A percentile compares a stretch with the other conserved stretches of the same genome.
Conservation (phyloP, 139 green algal genomes). For the Chlorokybus atmophyticus region DNA sequence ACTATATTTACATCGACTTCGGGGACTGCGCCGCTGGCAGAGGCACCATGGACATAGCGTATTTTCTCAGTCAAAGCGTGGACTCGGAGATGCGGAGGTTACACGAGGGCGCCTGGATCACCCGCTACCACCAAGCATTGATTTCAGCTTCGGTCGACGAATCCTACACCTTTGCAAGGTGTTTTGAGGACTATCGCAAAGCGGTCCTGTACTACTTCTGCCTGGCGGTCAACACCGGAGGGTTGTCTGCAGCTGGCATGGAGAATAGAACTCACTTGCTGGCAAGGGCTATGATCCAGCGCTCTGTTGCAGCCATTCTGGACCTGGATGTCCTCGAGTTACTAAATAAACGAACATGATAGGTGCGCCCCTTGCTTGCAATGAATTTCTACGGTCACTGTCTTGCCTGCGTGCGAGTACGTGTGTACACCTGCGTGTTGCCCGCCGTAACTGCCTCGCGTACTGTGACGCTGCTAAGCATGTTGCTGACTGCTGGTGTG, state of each 20-base stretch:
- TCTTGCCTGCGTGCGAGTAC: too few relatives aligned
- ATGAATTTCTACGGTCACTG: too few relatives aligned
- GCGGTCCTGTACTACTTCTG: conserved; percentile 6
- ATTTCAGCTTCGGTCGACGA: background rate
- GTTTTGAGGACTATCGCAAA: conserved; percentile 5
- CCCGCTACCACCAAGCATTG: background rate
- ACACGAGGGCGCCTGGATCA: background rate
- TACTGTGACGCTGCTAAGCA: too few relatives aligned
- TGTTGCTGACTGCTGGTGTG: too few relatives aligned
- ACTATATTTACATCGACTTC: conserved; percentile 13
- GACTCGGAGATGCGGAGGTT: conserved; percentile 1
- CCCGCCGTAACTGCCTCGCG: too few relatives aligned
- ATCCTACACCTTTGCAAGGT: background rate
- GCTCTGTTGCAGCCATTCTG: conserved; percentile 6
- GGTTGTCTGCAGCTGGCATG: background rate
- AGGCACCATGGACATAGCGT: conserved; percentile 5
- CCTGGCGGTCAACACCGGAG: conserved; percentile 4
- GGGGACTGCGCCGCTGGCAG: conserved; percentile 9
- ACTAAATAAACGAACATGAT: background rate
- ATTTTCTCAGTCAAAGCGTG: conserved; percentile 15
- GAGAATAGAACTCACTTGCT: background rate
- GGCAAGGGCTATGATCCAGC: background rate
- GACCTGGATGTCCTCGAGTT: conserved; percentile 4
- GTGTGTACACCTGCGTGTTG: too few relatives aligned
- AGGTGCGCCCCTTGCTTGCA: too few relatives aligned